These are phyloP conservation scores for Nicotiana tabacum DNA, from an alignment of 257 asterid species.

Conservation along the genomic window DNA sequence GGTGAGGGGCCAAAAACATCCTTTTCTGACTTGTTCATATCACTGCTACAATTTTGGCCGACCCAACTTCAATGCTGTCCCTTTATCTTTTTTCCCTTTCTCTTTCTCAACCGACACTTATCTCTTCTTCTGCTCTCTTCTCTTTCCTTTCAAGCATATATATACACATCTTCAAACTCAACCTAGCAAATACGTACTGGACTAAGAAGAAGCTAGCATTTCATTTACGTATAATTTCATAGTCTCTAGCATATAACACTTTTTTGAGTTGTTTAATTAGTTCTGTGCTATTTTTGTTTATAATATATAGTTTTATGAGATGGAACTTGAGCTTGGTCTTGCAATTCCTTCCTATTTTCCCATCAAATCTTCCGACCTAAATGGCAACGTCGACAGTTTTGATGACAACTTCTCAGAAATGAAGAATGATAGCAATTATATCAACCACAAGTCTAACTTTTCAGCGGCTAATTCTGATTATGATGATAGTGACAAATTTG, in stretches of 20 bases:
- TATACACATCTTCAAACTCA: slow-evolving; percentile 4
- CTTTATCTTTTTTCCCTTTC: slow-evolving; percentile 19
- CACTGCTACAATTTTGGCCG: slow-evolving; percentile 58
- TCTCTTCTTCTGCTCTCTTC: background rate
- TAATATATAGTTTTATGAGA: background rate
- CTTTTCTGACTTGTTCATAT: slow-evolving; percentile 36
- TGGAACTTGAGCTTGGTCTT: slow-evolving; percentile 72
- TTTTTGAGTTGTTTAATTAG: background rate
- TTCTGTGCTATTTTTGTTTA: background rate
- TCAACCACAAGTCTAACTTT: background rate
- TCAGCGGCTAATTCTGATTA: slow-evolving; percentile 1
- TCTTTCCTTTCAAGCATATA: background rate
- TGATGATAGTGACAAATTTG: background rate
- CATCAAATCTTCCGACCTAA: background rate
- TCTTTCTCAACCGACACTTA: slow-evolving; percentile 1
- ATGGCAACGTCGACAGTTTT: background rate
- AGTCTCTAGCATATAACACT: background rate
- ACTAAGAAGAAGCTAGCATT: background rate
- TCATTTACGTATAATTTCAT: background rate
- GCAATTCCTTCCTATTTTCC: slow-evolving; percentile 33
- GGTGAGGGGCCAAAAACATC: slow-evolving; percentile 9
- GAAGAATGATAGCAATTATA: background rate
- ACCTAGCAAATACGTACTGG: background rate
- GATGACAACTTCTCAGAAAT: slow-evolving; percentile 4
- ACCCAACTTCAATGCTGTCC: slow-evolving; percentile 59